These are phyloP conservation scores for Malus asiatica DNA, from an alignment of 306 rosid species.

Conservation along the genomic window DNA sequence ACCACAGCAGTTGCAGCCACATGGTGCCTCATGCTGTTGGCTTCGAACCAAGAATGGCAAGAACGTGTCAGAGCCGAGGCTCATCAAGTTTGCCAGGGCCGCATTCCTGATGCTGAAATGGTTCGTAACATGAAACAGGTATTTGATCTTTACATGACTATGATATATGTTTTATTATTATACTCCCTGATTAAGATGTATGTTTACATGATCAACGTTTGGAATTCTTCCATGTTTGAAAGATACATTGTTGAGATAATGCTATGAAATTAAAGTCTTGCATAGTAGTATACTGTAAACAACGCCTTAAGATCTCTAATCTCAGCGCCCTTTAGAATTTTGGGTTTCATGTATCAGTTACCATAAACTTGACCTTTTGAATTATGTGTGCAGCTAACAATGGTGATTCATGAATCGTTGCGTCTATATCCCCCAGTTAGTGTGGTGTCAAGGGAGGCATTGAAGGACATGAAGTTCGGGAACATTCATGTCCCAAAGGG, in stretches of 20 bases:
- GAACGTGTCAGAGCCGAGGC: conserved; percentile 35
- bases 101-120: conserved; percentile 27
- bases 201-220: too few relatives aligned
- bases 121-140: conserved; percentile 43
- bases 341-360: neutral
- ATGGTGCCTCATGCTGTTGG: conserved; percentile 46
- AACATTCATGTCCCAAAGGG: conserved; percentile 16
- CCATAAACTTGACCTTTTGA: neutral
- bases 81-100: conserved; percentile 20
- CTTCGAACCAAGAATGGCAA: conserved; percentile 44
- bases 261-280: too few relatives aligned
- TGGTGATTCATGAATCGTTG: conserved; percentile 25
- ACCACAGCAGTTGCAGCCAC: conserved; percentile 36
- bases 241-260: too few relatives aligned
- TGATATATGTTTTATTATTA: neutral
- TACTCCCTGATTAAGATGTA: too few relatives aligned
- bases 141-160: neutral
- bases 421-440: conserved; percentile 14
- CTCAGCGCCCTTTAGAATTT: too few relatives aligned
- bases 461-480: conserved; percentile 17
- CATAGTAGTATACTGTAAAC: too few relatives aligned
- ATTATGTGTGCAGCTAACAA: conserved; percentile 10
- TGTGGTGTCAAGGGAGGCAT: conserved; percentile 17
- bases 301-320: too few relatives aligned
- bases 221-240: too few relatives aligned